Base-by-base conservation (phyloP, 2,329 filamentous ascomycete genomes). In the Aspergillus aculeatinus region DNA sequence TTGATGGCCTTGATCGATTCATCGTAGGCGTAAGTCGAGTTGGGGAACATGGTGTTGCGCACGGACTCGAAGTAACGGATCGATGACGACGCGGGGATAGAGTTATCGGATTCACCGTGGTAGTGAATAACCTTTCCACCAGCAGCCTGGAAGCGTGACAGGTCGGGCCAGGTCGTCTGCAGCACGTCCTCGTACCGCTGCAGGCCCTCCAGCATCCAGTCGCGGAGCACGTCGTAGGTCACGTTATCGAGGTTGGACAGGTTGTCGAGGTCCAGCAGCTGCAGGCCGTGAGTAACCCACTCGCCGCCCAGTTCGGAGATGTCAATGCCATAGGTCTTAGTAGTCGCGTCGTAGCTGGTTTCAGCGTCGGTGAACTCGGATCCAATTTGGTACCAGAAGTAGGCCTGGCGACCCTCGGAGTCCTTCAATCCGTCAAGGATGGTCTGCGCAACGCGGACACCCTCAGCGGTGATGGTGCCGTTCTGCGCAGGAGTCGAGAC, bases 61-160 rank as follows among this genome's bases (percentile, higher is more conserved):
- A 86, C 83, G 2, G 82, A 81, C 56, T 86, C 76, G 70, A 77
- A 81, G 75, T 85, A 87, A 65, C 79, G 82, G 1, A 84, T 78
- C 0, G 82, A 85, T 0, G 82, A 83, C 2, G 76, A 82, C 0
- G 84, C 70, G 1, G 83, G 83, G 60, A 87, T 75, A 5, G 76
- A 79, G 16, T 76, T 70, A 68, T 86, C 85, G 0, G 79, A 81
- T 70, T 86, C 83, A 56, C 83, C 84, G 71, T 87, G 84, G 73
- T 79, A 85, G 69, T 86, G 83, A 9, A 87, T 71, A 3, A 87
- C 70, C 70, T 87, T 87, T 54, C 82, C 83, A 25, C 83, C 84
- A 0, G 75, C 65, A 2, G 73, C 60, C 33, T 81, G 74, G 75
- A 85, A 85, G 11, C 74, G 64, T 0, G 80, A 81, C 1, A 86